These are phyloP conservation scores for Geosmithia flava DNA, from an alignment of 2,329 filamentous ascomycete genomes.

Conservation along the genomic window DNA sequence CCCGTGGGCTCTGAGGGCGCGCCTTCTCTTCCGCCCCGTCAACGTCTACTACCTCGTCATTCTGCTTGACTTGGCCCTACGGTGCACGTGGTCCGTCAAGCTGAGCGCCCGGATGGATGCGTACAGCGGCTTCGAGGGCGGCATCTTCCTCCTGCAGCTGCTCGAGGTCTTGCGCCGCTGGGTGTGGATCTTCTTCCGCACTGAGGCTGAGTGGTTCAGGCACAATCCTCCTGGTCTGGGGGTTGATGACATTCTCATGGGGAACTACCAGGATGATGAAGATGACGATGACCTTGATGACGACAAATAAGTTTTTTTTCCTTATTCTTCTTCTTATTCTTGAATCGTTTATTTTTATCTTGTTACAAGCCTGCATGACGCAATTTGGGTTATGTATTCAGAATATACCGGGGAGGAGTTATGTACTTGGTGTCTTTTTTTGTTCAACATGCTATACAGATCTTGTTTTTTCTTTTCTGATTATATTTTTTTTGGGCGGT, in stretches of 20 bases:
- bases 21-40: slow-evolving; percentile 59
- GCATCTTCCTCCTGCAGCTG: slow-evolving; percentile 77
- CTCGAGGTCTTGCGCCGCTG: slow-evolving; percentile 81
- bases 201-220: slow-evolving; percentile 85
- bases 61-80: slow-evolving; percentile 62
- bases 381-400: too few relatives aligned
- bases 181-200: slow-evolving; percentile 94
- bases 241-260: slow-evolving; percentile 62
- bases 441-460: too few relatives aligned
- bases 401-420: too few relatives aligned
- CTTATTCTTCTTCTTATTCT: neutral
- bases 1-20: slow-evolving; percentile 64
- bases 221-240: slow-evolving; percentile 35
- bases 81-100: slow-evolving; percentile 88
- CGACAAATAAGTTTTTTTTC: neutral
- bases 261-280: slow-evolving; percentile 40
- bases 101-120: slow-evolving; percentile 71
- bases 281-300: slow-evolving; percentile 6
- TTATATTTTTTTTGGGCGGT: too few relatives aligned
- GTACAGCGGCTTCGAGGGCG: slow-evolving; percentile 75
- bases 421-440: too few relatives aligned
- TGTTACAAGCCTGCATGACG: too few relatives aligned
- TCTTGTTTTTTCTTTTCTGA: too few relatives aligned
- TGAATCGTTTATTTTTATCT: too few relatives aligned
- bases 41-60: slow-evolving; percentile 77